Evolutionary conservation across 1,284 basidiomycete genomes (phyloP), one percentile per base, ranked within the genome.

Genomic region (Ustanciosporium gigantosporum): DNA sequence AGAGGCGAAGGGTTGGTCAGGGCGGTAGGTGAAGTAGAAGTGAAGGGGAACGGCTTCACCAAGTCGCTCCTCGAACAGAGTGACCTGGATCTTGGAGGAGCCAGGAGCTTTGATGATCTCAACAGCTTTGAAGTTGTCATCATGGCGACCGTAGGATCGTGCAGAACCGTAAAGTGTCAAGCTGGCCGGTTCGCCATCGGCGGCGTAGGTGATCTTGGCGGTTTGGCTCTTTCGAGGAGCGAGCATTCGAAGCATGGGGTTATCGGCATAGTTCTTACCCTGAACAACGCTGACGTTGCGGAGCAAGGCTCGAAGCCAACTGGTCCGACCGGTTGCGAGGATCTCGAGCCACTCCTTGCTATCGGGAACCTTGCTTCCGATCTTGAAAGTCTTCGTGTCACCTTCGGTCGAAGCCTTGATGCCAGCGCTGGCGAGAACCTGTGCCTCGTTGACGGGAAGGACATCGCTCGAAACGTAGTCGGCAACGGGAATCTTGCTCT

Each of bases 241-340:
- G 57, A 96, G 88, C 45, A 95, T 82, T 47, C 92, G 87, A 70
- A 87, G 85, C 74, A 96, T 83, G 36, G 92, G 91, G 79, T 97
- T 96, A 77, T 90, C 86, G 61, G 93, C 81, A 80, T 92, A 94
- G 43, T 57, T 58, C 46, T 57, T 58, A 48, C 62, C 66, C 47
- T 67, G 70, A 9, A 68, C 70, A 62, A 97, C 85, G 60, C 86
- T 92, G 46, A 85, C 82, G 21, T 89, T 88, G 5, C 86, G 86
- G 51, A 95, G 80, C 40, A 95, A 84, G 14, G 94, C 94, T 41
- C 88, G 84, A 39, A 94, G 82, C 94, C 94, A 97, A 77, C 82
- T 85, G 56, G 92, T 83, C 57, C 86, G 81, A 35, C 85, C 80
- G 20, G 93, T 94, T 42, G 90, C 90, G 44, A 98, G 83, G 37